Conservation (phyloP, 2,329 filamentous ascomycete species). For the Colletotrichum tropicale region DNA sequence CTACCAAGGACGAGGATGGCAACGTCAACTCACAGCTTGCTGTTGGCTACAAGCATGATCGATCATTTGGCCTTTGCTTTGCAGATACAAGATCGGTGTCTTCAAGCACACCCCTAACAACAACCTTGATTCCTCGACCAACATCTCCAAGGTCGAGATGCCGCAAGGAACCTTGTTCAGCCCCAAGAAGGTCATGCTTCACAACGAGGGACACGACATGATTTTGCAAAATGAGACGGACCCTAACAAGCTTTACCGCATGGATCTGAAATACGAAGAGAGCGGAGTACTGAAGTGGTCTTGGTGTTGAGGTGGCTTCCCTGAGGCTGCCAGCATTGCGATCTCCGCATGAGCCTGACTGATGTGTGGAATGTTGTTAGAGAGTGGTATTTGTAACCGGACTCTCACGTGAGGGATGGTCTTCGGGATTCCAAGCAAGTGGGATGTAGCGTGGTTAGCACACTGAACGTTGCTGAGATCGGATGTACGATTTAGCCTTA, state of each 20-base stretch:
- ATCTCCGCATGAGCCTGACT: no score
- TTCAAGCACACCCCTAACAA: conserved; percentile 97
- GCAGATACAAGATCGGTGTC: conserved; percentile 96
- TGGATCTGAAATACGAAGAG: conserved; percentile 88
- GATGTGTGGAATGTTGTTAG: no score
- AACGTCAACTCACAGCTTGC: conserved; percentile 93
- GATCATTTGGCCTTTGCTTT: conserved; percentile 84
- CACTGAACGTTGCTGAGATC: no score
- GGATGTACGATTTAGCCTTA: no score
- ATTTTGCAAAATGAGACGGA: conserved; percentile 84
- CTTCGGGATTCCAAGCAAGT: no score
- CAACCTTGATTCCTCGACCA: conserved; percentile 93
- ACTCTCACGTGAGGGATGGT: no score
- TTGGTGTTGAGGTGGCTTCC: no score
- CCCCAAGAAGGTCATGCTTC: conserved; percentile 96
- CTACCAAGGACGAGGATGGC: conserved; percentile 71
- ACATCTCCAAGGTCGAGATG: conserved; percentile 94
- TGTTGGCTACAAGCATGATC: conserved; percentile 95
- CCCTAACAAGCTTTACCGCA: conserved; percentile 90
- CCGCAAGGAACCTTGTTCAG: conserved; percentile 87
- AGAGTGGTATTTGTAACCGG: no score
- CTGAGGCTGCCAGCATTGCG: no score
- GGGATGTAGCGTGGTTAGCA: no score
- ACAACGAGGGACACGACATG: conserved; percentile 88
- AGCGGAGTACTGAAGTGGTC: no score